Evolutionary conservation across 352 stramenopile species (phyloP).

Genomic region (Aphanomyces astaci): DNA sequence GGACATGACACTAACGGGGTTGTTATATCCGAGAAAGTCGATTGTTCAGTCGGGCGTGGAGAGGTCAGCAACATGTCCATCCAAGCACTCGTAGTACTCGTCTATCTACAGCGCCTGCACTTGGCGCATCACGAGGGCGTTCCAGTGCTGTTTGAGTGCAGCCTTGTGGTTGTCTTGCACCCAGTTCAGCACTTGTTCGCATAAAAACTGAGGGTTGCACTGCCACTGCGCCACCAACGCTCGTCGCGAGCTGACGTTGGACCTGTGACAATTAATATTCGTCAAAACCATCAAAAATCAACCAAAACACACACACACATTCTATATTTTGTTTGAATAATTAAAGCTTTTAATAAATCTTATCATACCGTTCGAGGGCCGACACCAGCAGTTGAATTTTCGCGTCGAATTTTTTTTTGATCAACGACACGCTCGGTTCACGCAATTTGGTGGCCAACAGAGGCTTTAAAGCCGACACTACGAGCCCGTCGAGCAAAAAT

Average conservation of each 20-base stretch:
- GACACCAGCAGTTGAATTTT: constrained; percentile 73
- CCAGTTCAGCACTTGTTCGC: constrained; percentile 12
- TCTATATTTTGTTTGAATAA: no score
- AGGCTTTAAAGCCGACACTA: constrained; percentile 59
- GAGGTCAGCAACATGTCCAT: no score
- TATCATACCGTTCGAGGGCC: constrained; percentile 52
- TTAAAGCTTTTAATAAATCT: no score
- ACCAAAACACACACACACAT: no score
- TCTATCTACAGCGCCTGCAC: background rate
- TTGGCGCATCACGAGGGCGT: constrained; percentile 24
- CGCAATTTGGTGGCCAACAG: constrained; percentile 82
- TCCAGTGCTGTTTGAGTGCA: constrained; percentile 43
- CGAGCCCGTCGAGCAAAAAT: constrained; percentile 63
- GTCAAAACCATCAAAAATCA: no score
- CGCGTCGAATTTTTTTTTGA: constrained; percentile 82
- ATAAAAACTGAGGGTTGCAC: constrained; percentile 11
- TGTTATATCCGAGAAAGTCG: no score
- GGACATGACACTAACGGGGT: no score
- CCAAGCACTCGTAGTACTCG: no score
- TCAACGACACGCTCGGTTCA: constrained; percentile 89
- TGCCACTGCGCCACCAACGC: constrained; percentile 5
- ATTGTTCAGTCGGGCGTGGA: no score
- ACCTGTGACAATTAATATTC: no score
- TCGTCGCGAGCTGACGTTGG: constrained; percentile 1
- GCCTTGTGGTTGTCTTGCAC: constrained; percentile 41